Evolutionary conservation across 768 basidiomycete species (phyloP), one percentile per base, ranked within the genome.

Genomic region (Rhodotorula kratochvilovae): DNA sequence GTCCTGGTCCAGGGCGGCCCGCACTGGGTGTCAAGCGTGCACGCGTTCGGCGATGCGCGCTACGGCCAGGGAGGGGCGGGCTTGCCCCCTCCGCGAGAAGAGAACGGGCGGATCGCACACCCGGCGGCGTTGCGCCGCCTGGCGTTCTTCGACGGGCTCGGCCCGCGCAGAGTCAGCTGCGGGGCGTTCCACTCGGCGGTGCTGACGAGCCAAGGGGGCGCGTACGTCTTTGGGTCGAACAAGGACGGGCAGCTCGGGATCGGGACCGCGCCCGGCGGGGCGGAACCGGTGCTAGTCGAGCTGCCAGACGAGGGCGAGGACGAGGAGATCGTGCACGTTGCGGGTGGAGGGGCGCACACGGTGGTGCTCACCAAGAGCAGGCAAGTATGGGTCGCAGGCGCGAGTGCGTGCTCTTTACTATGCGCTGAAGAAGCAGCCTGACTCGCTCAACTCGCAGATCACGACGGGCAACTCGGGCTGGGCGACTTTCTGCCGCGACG

Each of bases 121-220:
- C 23, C 6, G 11, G 25, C 48, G 27, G 11, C 25, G 21, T 54
- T 72, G 5, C 19, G 31, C 13, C 55, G 39, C 21, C 35, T 73
- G 45, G 68, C 62, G 27, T 43, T 46, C 45, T 67, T 73, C 55
- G 72, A 73, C n/a, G 68, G 72, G 2, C 58, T 68, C 2, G 12
- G 31, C 25, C 50, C 60, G 7, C 12, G 46, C 51, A 5, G 55
- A 10, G 17, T 65, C 25, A 19, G 3, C 4, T 67, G 57, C 43
- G 72, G 72, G 8, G 33, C 61, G 8, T 70, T 67, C 27, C 68
- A 70, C 60, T 73, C 72, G n/a, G 61, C 58, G 4, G 68, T 70
- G 0, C 29, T 39, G 36, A 63, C 66, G 12, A 43, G 33, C 12
- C 53, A 60, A 3, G 72, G 68, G 1, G 11, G 46, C 3, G 36